phyloP scores from a whole-genome alignment of 2,329 filamentous ascomycete genomes.

The Epichloe amarillans region DNA sequence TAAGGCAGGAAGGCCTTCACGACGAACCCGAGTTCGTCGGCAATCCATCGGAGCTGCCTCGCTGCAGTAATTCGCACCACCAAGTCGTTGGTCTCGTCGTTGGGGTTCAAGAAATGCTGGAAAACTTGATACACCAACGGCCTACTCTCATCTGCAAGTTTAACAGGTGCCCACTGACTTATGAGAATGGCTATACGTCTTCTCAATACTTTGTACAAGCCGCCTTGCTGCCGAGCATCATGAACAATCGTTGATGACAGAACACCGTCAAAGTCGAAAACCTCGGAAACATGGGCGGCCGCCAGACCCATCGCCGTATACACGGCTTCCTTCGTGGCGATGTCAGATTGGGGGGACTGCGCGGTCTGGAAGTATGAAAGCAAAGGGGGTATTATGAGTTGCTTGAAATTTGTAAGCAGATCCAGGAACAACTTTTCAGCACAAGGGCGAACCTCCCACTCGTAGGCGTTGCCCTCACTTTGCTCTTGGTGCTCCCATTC shows the following conservation, averaged over 20 bases:
- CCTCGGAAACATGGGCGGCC: slow-evolving; percentile 57
- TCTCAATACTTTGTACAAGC: slow-evolving; percentile 65
- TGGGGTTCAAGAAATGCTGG: slow-evolving; percentile 66
- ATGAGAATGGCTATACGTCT: slow-evolving; percentile 80
- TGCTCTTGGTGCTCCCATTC: slow-evolving; percentile 92
- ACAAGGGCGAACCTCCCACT: slow-evolving; percentile 84
- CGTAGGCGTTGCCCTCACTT: slow-evolving; percentile 70
- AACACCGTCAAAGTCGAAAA: slow-evolving; percentile 75
- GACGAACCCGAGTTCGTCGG: slow-evolving; percentile 75
- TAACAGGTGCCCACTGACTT: slow-evolving; percentile 78
- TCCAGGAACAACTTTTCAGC: slow-evolving; percentile 91
- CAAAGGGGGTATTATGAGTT: slow-evolving; percentile 64
- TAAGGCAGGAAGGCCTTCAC: slow-evolving; percentile 63
- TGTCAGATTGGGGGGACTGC: slow-evolving; percentile 48
- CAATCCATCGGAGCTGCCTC: slow-evolving; percentile 65
- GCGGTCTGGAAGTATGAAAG: slow-evolving; percentile 72
- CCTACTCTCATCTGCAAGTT: slow-evolving; percentile 53
- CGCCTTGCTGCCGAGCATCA: slow-evolving; percentile 56
- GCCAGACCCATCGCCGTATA: slow-evolving; percentile 88
- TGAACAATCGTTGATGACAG: slow-evolving; percentile 60
- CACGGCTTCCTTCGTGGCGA: slow-evolving; percentile 82
- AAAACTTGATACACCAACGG: slow-evolving; percentile 79
- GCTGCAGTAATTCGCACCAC: slow-evolving; percentile 88
- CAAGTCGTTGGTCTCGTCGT: slow-evolving; percentile 71
- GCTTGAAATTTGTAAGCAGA: slow-evolving; percentile 77